Percentiles rank a stretch among this genome's conserved stretches.
These are phyloP conservation scores for Nectriaceae sp. DNA, from an alignment of 2,329 filamentous ascomycete species.

Conservation along the genomic window DNA sequence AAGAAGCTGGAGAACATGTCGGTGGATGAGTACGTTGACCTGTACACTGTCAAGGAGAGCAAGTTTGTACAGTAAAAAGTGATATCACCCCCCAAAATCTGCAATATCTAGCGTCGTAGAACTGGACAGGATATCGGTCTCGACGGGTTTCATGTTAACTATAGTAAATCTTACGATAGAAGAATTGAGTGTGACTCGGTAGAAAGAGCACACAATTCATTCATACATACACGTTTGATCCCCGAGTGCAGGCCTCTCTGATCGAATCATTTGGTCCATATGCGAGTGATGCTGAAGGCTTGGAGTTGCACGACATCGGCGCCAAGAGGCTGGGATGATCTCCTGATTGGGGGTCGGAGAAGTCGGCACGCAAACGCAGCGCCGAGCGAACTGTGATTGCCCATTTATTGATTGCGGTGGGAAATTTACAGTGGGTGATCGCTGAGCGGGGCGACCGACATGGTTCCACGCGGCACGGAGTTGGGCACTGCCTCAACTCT, in stretches of 20 bases:
- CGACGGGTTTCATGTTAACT: neutral
- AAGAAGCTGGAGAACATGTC: conserved; percentile 77
- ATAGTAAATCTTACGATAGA: neutral
- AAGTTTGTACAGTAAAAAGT: conserved; percentile 47
- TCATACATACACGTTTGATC: no score
- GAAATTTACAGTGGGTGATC: no score
- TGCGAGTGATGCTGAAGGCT: neutral
- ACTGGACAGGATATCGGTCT: neutral
- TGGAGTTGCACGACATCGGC: neutral
- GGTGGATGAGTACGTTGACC: conserved; percentile 91
- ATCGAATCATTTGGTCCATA: neutral
- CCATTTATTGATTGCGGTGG: no score
- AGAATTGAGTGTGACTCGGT: neutral
- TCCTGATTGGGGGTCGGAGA: conserved; percentile 21
- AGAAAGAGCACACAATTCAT: neutral
- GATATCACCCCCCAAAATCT: neutral
- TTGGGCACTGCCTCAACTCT: conserved; percentile 25
- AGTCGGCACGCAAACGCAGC: conserved; percentile 8
- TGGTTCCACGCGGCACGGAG: conserved; percentile 15
- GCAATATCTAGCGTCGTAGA: neutral
- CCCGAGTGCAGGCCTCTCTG: no score
- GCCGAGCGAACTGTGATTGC: no score
- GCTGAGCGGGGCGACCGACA: neutral
- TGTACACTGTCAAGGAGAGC: conserved; percentile 68
- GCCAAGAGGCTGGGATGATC: neutral